Conservation (phyloP, 139 green algal species). For the Marvania coccoides region DNA sequence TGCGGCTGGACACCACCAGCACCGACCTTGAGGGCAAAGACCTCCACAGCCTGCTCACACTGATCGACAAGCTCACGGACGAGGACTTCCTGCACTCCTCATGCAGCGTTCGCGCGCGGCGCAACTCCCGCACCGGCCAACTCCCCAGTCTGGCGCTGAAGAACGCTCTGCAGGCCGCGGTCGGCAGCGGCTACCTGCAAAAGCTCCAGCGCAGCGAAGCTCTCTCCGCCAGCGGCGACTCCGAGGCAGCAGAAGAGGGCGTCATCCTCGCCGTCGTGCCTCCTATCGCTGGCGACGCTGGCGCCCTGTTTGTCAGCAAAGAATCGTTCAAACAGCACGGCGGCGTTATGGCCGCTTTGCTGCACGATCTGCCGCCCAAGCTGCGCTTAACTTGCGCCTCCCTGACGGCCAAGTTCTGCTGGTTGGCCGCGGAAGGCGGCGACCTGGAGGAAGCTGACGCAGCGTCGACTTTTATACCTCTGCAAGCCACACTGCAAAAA, state of each 20-base stretch:
- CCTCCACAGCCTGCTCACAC: not conserved
- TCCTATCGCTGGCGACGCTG: not conserved
- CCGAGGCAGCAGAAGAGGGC: not conserved
- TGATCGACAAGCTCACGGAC: slow-evolving; percentile 7
- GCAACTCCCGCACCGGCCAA: not conserved
- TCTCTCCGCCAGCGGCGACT: not conserved
- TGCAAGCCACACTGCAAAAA: not conserved
- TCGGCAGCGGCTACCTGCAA: slow-evolving; percentile 2
- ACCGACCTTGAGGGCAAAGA: not conserved
- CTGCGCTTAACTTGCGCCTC: not conserved
- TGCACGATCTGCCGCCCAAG: not conserved
- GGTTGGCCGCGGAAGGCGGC: not conserved
- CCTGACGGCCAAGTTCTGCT: not conserved
- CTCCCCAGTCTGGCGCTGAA: not conserved
- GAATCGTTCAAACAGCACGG: not conserved
- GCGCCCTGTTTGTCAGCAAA: not conserved
- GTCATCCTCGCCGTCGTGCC: not conserved
- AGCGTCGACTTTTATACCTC: not conserved
- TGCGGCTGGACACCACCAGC: not conserved
- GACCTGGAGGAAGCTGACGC: not conserved
- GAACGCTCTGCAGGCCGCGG: slow-evolving; percentile 3
- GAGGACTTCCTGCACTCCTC: not conserved
- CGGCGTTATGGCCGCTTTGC: not conserved
- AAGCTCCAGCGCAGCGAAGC: not conserved
- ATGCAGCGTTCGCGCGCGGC: not conserved